Evolutionary conservation across 2,329 filamentous ascomycete species (phyloP), one percentile per base, ranked within the genome.

Genomic region (Xylaria sp.): DNA sequence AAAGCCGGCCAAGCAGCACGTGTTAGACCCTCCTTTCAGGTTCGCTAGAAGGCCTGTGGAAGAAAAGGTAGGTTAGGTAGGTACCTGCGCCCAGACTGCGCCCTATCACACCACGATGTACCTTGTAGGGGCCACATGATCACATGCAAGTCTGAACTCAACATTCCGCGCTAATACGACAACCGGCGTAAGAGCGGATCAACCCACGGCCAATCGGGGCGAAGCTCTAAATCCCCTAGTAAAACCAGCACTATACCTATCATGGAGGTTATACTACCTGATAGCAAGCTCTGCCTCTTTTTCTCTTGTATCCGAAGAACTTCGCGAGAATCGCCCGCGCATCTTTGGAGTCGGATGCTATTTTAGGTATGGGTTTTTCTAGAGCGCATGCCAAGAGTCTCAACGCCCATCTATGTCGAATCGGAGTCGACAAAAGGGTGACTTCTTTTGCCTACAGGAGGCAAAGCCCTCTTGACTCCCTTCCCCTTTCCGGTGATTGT

Each of bases 141-240:
- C 75, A 76, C 75, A 76, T 76, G 75, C 70, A 73, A 76, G 71
- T 75, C 66, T 66, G 65, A 69, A 32, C 56, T 44, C 46, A 44
- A 32, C 50, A 7, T 18, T 10, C 34, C 34, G 34, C 34, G 34
- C 34, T 37, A 37, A 37, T 37, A 37, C 34, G 7, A 37, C 34
- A 9, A 37, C 41, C 25, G 50, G 52, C 57, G 15, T 46, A 41
- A 2, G 9, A n/a, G 63, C 41, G 55, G 55, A 41, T 52, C 54
- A 63, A 15, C 41, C 41, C 7, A 7, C 18, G 20, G 5, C 60
- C 61, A 64, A 68, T 60, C 6, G 41, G 39, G 10, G 25, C 10
- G 34, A 28, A 46, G 37, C 10, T 3, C 12, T 7, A 13, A 59
- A 60, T 1, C 15, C 15, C 50, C 34, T 18, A 56, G 63, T 48